These are phyloP conservation scores for Guillardia theta DNA, from an alignment of 78 protist genomes.

Conservation along the genomic window DNA sequence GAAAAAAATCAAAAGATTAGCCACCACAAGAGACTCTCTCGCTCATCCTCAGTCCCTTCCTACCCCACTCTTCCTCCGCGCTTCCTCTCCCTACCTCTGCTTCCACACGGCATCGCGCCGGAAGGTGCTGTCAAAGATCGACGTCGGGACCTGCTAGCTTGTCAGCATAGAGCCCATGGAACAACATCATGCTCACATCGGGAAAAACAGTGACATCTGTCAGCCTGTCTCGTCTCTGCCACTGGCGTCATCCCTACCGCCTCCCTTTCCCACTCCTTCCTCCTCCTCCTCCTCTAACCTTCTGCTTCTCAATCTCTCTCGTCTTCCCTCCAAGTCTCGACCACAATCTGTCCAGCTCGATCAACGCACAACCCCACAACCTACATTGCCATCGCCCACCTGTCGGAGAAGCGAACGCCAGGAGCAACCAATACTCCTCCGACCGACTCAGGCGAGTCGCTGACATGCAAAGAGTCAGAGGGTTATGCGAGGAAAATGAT, in stretches of 20 bases:
- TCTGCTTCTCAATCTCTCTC: neutral
- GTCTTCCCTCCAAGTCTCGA: neutral
- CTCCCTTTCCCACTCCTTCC: too few relatives aligned
- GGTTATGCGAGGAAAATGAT: too few relatives aligned
- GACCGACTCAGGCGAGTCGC: too few relatives aligned
- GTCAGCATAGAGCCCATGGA: too few relatives aligned
- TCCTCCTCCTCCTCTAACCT: too few relatives aligned
- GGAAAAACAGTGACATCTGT: neutral
- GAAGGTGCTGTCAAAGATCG: neutral
- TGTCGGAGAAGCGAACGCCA: neutral
- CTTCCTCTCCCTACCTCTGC: neutral
- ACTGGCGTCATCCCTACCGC: too few relatives aligned
- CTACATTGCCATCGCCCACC: too few relatives aligned
- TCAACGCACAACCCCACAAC: too few relatives aligned
- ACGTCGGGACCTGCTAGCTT: neutral
- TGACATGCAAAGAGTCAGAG: too few relatives aligned
- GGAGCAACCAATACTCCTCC: neutral
- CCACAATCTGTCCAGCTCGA: too few relatives aligned
- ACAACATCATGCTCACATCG: too few relatives aligned
- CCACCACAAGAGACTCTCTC: neutral
- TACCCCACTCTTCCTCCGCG: neutral
- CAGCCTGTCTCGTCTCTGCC: neutral
- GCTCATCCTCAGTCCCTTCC: neutral
- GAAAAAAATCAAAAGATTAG: neutral
- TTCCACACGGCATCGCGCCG: conserved; percentile 32